These are phyloP conservation scores for Selaginella moellendorffii DNA, from an alignment of 75 land plant species.

Conservation along the genomic window DNA sequence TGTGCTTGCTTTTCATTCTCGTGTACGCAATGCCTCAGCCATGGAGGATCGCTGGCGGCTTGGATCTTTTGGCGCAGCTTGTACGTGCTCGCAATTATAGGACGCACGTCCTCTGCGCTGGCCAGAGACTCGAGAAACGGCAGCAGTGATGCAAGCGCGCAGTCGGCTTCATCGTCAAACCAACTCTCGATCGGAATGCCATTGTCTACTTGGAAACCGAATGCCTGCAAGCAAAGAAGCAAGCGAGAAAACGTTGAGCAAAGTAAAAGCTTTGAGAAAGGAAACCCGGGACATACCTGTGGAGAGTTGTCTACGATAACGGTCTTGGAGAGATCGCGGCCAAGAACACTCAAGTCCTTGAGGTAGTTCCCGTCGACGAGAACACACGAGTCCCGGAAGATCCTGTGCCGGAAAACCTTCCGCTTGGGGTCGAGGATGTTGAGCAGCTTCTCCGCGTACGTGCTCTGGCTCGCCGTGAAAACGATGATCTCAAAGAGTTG, in stretches of 20 bases:
- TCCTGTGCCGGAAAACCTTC: slow-evolving; percentile 58
- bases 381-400: slow-evolving; percentile 66
- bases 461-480: slow-evolving; percentile 80
- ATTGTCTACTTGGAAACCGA: slow-evolving; percentile 79
- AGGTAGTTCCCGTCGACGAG: slow-evolving; percentile 60
- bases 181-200: slow-evolving; percentile 81
- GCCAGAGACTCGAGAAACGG: slow-evolving; percentile 72
- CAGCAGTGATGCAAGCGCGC: slow-evolving; percentile 37
- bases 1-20: too few relatives aligned
- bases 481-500: slow-evolving; percentile 64
- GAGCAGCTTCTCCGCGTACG: slow-evolving; percentile 73
- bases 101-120: slow-evolving; percentile 60
- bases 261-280: background rate
- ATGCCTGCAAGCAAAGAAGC: slow-evolving; percentile 34
- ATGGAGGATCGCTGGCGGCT: slow-evolving; percentile 11
- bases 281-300: slow-evolving; percentile 28
- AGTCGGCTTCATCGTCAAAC: slow-evolving; percentile 59
- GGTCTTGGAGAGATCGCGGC: slow-evolving; percentile 62
- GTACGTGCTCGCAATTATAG: slow-evolving; percentile 48
- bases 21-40: too few relatives aligned
- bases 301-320: slow-evolving; percentile 77
- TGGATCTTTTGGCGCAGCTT: slow-evolving; percentile 43
- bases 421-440: slow-evolving; percentile 70
- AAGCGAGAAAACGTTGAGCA: background rate
- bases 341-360: slow-evolving; percentile 69